Base-by-base conservation (phyloP, 2,329 filamentous ascomycete species). In the Teratosphaeria viscida region DNA sequence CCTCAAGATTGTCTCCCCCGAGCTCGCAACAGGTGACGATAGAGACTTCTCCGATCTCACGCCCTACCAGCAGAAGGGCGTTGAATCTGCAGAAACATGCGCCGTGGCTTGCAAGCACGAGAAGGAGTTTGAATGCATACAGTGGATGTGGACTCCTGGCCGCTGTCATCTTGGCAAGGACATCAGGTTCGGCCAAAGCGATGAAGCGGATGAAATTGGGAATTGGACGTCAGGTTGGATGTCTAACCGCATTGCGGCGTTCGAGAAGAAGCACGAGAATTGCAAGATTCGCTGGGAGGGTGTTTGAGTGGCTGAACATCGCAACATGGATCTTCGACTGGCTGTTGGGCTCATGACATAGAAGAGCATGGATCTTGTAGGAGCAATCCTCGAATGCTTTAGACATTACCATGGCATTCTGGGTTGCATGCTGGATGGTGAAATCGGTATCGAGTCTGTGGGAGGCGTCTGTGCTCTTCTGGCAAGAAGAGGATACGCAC, bases 141-240 rank as follows among this genome's bases (percentile, higher is more conserved):
- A 73, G 61, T 73, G 70, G 70, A 72, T 71, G 70, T 71, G 63
- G 53, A 62, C 64, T 55, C 66, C 69, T 4, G 71, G 70, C 3
- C 61, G 70, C 26, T 73, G 71, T 60, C 64, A 71, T 54, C 54
- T 73, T 57, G 71, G 69, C 7, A 60, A 65, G 34, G 67, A 69
- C 10, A 62, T 73, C 2, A 61, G 70, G 2, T 67, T 73, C 26
- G 71, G 71, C n/a, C 65, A 64, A 34, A 67, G 64, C 27, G 71
- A 73, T 57, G 70, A 70, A 59, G 57, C 61, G 26, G 65, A 67
- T 6, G 19, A 32, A 52, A 59, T 57, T 5, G 62, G 67, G 43
- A 64, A 67, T 49, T 72, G 71, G 70, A 66, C 59, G 14, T 67
- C 66, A 56, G 71, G 71, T 3, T 73, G 71, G 71, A 61, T 69